These are phyloP conservation scores for Elsinoe arachidis DNA, from an alignment of 2,329 filamentous ascomycete species.

Conservation along the genomic window DNA sequence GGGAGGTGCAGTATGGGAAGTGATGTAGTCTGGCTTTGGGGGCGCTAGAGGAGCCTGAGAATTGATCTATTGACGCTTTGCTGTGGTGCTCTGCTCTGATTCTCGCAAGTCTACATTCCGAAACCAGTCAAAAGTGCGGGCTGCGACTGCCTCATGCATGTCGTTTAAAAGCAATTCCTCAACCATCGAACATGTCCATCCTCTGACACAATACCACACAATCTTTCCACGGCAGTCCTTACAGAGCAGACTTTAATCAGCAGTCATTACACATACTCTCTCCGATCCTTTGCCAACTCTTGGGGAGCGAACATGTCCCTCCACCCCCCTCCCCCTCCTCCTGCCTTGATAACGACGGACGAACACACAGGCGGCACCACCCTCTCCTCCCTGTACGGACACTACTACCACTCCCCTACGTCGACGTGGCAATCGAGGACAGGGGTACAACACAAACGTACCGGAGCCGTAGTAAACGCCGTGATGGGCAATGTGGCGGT, in stretches of 20 bases:
- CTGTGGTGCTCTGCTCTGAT: not conserved
- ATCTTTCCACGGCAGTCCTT: too few relatives aligned
- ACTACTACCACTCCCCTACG: not conserved
- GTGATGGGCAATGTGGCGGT: not conserved
- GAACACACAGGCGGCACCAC: constrained; percentile 6
- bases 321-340: too few relatives aligned
- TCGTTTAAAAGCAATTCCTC: too few relatives aligned
- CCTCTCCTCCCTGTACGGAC: constrained; percentile 1
- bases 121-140: not conserved
- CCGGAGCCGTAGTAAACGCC: not conserved
- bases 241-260: not conserved
- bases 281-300: not conserved
- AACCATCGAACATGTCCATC: too few relatives aligned
- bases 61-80: not conserved
- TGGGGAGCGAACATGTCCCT: too few relatives aligned
- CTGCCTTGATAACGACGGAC: not conserved
- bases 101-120: not conserved
- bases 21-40: not conserved
- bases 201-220: too few relatives aligned
- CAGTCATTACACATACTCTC: not conserved
- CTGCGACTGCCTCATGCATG: not conserved
- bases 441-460: not conserved
- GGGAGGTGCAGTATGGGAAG: constrained; percentile 11
- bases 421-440: not conserved
- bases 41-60: not conserved